Percentiles rank a stretch among this genome's conserved stretches.
Conservation (phyloP, 371 early-diverging fungal species). For the Mortierella polycephala region DNA sequence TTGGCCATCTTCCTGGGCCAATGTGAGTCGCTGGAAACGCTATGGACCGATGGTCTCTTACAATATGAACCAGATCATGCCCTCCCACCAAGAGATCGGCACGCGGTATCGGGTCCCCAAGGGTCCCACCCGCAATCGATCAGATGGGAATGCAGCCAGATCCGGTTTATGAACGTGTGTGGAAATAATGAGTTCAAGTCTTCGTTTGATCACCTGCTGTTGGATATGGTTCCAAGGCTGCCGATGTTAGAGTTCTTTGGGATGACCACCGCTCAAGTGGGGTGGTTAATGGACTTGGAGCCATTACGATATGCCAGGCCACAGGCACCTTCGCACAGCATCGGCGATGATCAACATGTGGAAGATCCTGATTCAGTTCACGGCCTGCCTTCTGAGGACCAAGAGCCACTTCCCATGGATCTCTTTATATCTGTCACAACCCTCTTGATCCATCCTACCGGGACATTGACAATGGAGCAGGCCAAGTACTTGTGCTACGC, state of each 20-base stretch:
- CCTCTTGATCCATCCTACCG: constrained; percentile 4
- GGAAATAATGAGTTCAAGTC: background rate
- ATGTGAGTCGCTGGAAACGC: constrained; percentile 19
- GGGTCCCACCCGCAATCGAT: constrained; percentile 6
- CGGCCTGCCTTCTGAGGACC: background rate
- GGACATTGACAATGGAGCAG: constrained; percentile 1
- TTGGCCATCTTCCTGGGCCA: constrained; percentile 19
- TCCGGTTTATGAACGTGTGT: constrained; percentile 26
- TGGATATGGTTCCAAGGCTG: constrained; percentile 23
- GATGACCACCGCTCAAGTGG: constrained; percentile 5
- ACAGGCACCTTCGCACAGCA: background rate
- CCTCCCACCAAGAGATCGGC: background rate
- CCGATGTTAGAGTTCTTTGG: constrained; percentile 22
- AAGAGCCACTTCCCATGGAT: constrained; percentile 2
- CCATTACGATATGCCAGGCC: constrained; percentile 7
- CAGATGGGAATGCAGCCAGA: constrained; percentile 23
- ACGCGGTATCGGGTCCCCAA: background rate
- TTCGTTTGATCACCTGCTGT: constrained; percentile 16
- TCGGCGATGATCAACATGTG: background rate
- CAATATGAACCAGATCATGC: background rate
- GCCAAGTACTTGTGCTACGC: constrained; percentile 23
- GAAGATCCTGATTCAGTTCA: no score
- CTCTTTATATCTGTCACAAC: constrained; percentile 21
- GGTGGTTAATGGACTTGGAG: constrained; percentile 25
- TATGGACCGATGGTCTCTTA: constrained; percentile 11